Evolutionary conservation across 2,329 filamentous ascomycete genomes (phyloP).

Genomic region (Cercospora sojina): DNA sequence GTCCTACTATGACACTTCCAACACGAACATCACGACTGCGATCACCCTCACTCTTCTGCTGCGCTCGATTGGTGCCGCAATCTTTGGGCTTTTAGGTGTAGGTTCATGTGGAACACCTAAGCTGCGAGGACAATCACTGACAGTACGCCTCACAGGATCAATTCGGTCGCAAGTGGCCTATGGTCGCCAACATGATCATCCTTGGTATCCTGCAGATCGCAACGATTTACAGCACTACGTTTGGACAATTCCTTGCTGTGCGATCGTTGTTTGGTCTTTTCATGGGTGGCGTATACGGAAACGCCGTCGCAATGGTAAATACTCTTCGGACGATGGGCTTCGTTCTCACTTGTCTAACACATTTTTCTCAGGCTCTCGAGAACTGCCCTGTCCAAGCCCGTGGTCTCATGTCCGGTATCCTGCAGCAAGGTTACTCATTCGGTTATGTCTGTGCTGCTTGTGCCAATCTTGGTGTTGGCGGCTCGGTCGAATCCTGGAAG

Average conservation of each 20-base stretch:
- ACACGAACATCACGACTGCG: slow-evolving; percentile 69
- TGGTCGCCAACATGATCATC: slow-evolving; percentile 76
- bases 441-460: slow-evolving; percentile 78
- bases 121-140: neutral
- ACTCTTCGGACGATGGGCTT: neutral
- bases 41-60: slow-evolving; percentile 75
- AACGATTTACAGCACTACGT: slow-evolving; percentile 73
- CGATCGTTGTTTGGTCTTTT: slow-evolving; percentile 62
- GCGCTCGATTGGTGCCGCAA: slow-evolving; percentile 69
- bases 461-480: slow-evolving; percentile 71
- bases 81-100: slow-evolving; percentile 69
- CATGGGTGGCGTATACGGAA: slow-evolving; percentile 62
- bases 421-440: slow-evolving; percentile 68
- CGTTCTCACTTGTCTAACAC: neutral
- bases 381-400: slow-evolving; percentile 68
- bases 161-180: slow-evolving; percentile 58
- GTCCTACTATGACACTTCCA: slow-evolving; percentile 57
- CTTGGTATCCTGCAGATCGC: slow-evolving; percentile 70
- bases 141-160: slow-evolving; percentile 52
- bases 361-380: slow-evolving; percentile 55
- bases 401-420: slow-evolving; percentile 76
- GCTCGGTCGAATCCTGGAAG: slow-evolving; percentile 65
- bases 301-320: slow-evolving; percentile 55
- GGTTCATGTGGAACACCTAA: neutral
- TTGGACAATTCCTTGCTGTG: slow-evolving; percentile 64